These are phyloP conservation scores for Xylaria sp. DNA, from an alignment of 2,329 filamentous ascomycete species.

Conservation along the genomic window DNA sequence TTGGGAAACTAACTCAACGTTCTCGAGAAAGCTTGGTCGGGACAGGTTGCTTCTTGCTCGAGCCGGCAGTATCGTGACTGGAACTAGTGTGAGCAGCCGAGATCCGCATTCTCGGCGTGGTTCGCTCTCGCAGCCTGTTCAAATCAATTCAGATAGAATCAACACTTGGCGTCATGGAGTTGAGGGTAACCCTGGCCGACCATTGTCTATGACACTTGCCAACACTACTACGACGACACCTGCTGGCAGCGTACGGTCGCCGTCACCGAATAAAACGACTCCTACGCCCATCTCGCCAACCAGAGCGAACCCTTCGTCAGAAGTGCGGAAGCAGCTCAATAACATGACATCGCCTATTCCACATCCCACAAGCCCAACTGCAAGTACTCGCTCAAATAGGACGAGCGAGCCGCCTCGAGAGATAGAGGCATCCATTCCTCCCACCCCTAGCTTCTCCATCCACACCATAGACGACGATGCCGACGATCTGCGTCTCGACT, in stretches of 20 bases:
- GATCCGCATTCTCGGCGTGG: conserved; percentile 61
- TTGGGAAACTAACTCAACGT: conserved; percentile 81
- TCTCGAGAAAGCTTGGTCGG: conserved; percentile 74
- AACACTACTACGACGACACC: conserved; percentile 48
- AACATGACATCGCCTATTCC: conserved; percentile 45
- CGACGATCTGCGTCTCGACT: conserved; percentile 51
- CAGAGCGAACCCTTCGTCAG: conserved; percentile 52
- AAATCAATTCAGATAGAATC: conserved; percentile 74
- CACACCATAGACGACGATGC: conserved; percentile 54
- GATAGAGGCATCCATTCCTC: conserved; percentile 51
- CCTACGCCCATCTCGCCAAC: conserved; percentile 43
- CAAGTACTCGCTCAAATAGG: conserved; percentile 46
- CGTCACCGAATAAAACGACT: conserved; percentile 62
- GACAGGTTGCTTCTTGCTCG: conserved; percentile 67
- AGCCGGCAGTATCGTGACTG: conserved; percentile 65
- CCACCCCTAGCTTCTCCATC: conserved; percentile 66
- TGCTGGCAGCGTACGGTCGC: conserved; percentile 62
- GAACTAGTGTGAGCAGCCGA: conserved; percentile 58
- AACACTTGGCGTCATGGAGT: conserved; percentile 84
- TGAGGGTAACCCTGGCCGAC: conserved; percentile 49
- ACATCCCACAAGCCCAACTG: conserved; percentile 53
- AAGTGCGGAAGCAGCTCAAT: conserved; percentile 59
- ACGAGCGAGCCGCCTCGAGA: conserved; percentile 34
- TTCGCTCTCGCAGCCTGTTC: conserved; percentile 59
- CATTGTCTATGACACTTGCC: conserved; percentile 49